A percentile compares a stretch with the other conserved stretches of the same genome.
Conservation (phyloP, 2,329 filamentous ascomycete genomes). For the Epichloe sibirici region DNA sequence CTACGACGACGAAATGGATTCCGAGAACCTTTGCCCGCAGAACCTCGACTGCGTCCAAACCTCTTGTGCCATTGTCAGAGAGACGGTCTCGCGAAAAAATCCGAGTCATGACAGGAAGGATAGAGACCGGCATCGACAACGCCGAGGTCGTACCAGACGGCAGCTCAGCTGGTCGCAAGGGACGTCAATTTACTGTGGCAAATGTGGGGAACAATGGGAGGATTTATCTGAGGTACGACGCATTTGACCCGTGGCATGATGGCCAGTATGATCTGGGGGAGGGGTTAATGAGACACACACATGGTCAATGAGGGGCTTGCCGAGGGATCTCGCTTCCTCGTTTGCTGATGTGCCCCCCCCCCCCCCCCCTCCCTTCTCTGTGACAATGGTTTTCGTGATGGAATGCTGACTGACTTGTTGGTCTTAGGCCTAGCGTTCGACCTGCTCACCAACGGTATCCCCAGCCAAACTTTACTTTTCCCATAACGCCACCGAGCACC, state of each 20-base stretch:
- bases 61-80: conserved; percentile 35
- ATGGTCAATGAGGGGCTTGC: neutral
- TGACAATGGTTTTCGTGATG: neutral
- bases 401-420: conserved; percentile 12
- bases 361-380: too few relatives aligned
- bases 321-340: neutral
- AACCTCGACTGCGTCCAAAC: conserved; percentile 16
- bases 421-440: conserved; percentile 44
- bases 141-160: conserved; percentile 48
- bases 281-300: neutral
- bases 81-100: conserved; percentile 31
- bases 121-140: conserved; percentile 42
- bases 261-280: neutral
- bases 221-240: conserved; percentile 64
- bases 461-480: conserved; percentile 48
- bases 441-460: conserved; percentile 49
- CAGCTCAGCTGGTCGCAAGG: conserved; percentile 48
- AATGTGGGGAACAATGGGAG: conserved; percentile 76
- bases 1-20: conserved; percentile 4
- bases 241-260: neutral
- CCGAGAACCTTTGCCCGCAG: conserved; percentile 8
- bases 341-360: neutral
- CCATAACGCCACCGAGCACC: conserved; percentile 47
- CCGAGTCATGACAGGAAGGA: conserved; percentile 28
- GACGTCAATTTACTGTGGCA: conserved; percentile 64